These are phyloP conservation scores for Viridothelium virens DNA, from an alignment of 495 filamentous ascomycete species.

Conservation along the genomic window DNA sequence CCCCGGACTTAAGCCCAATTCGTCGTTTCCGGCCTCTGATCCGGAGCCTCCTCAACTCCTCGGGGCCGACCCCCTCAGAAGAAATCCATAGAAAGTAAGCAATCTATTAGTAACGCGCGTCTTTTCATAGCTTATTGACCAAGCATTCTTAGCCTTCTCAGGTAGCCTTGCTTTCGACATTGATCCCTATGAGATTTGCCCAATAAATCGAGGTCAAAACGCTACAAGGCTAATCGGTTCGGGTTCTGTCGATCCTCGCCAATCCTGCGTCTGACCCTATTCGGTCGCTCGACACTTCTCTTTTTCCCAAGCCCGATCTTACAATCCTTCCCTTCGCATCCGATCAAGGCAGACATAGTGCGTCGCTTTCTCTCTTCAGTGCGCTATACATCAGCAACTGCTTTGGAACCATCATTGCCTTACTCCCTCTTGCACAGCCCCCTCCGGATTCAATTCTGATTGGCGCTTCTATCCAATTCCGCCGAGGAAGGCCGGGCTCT, in stretches of 20 bases:
- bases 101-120: background rate
- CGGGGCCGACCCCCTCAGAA: background rate
- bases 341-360: background rate
- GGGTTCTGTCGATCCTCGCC: background rate
- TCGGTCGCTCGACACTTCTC: background rate
- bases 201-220: too few relatives aligned
- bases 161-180: background rate
- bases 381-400: background rate
- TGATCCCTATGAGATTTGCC: too few relatives aligned
- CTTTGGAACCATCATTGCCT: background rate
- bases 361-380: background rate
- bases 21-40: background rate
- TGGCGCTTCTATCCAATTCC: background rate
- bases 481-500: background rate
- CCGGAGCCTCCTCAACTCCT: background rate
- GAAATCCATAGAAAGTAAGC: background rate
- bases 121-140: background rate
- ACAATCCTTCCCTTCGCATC: background rate
- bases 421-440: too few relatives aligned
- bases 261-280: conserved; percentile 10
- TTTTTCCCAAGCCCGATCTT: background rate
- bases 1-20: background rate
- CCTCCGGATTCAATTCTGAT: background rate
- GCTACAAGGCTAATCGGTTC: background rate
- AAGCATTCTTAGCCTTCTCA: background rate